Conservation (phyloP, 2,329 filamentous ascomycete species). For the Pseudogymnoascus sp. region DNA sequence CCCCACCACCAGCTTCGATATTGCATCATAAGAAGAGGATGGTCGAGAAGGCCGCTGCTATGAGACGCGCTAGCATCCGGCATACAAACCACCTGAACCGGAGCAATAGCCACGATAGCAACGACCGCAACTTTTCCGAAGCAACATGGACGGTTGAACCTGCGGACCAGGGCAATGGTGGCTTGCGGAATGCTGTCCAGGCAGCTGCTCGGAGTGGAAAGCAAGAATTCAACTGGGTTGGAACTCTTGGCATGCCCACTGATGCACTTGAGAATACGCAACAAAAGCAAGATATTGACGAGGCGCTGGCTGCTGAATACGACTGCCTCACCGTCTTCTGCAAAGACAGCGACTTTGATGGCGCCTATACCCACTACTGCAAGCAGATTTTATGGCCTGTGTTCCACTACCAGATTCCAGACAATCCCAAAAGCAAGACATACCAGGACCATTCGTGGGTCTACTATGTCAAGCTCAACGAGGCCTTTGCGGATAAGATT, state of each 20-base stretch:
- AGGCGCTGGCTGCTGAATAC: slow-evolving; percentile 70
- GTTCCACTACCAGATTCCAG: slow-evolving; percentile 95
- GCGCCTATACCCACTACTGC: slow-evolving; percentile 92
- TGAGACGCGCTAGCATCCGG: slow-evolving; percentile 48
- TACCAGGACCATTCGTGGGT: slow-evolving; percentile 97
- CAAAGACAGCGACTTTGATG: slow-evolving; percentile 86
- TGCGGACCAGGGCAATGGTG: slow-evolving; percentile 86
- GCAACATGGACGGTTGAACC: slow-evolving; percentile 76
- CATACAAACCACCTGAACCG: slow-evolving; percentile 45
- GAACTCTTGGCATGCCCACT: slow-evolving; percentile 88
- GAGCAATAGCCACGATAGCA: slow-evolving; percentile 58
- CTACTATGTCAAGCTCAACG: slow-evolving; percentile 87
- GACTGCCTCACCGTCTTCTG: slow-evolving; percentile 78
- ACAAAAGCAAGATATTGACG: slow-evolving; percentile 75
- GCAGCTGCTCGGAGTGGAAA: slow-evolving; percentile 63
- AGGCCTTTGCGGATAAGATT: slow-evolving; percentile 86
- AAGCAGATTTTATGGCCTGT: slow-evolving; percentile 97
- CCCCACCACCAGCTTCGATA: slow-evolving; percentile 67
- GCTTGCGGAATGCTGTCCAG: slow-evolving; percentile 78
- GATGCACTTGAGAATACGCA: slow-evolving; percentile 68
- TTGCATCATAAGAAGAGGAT: slow-evolving; percentile 53
- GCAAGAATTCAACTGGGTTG: slow-evolving; percentile 78
- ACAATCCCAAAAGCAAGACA: slow-evolving; percentile 96
- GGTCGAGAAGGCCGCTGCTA: slow-evolving; percentile 47
- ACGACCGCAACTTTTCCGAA: slow-evolving; percentile 63